Percentiles rank a stretch among this genome's conserved stretches.
phyloP scores from a whole-genome alignment of 129 eudicot species.

The Flaveria robusta region DNA sequence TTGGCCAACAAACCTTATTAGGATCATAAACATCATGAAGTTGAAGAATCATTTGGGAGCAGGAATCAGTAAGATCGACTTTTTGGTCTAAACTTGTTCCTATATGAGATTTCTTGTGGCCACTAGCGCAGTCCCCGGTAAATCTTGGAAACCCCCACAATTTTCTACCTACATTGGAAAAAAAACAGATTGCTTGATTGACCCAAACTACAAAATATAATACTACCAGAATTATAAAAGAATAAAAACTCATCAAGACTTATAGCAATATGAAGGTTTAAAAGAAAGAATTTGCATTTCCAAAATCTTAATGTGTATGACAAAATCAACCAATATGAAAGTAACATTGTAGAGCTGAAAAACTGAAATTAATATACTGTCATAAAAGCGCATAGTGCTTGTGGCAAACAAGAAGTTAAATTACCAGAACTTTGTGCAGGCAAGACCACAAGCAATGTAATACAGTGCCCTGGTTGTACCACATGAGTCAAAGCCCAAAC shows the following conservation, averaged over 20 bases:
- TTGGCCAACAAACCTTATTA: slow-evolving; percentile 56
- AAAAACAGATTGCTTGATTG: background rate
- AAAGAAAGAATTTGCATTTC: slow-evolving; percentile 18
- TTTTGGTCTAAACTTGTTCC: slow-evolving; percentile 72
- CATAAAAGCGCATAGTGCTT: background rate
- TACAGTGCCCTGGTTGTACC: slow-evolving; percentile 97
- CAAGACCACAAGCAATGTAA: slow-evolving; percentile 80
- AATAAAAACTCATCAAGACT: background rate
- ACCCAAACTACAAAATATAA: background rate
- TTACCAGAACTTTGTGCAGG: slow-evolving; percentile 81
- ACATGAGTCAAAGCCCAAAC: slow-evolving; percentile 99
- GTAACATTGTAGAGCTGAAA: background rate
- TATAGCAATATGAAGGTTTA: slow-evolving; percentile 11
- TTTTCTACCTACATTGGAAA: slow-evolving; percentile 58
- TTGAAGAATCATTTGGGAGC: slow-evolving; percentile 99
- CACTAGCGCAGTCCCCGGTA: slow-evolving; percentile 95
- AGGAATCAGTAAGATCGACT: slow-evolving; percentile 80
- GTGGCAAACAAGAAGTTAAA: background rate
- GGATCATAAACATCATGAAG: slow-evolving; percentile 97
- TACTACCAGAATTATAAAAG: background rate
- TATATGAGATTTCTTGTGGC: slow-evolving; percentile 54
- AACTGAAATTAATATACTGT: background rate
- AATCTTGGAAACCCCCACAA: slow-evolving; percentile 93
- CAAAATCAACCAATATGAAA: background rate
- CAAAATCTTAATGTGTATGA: background rate